These are phyloP conservation scores for Colletotrichum zoysiae DNA, from an alignment of 2,329 filamentous ascomycete species.

Conservation along the genomic window DNA sequence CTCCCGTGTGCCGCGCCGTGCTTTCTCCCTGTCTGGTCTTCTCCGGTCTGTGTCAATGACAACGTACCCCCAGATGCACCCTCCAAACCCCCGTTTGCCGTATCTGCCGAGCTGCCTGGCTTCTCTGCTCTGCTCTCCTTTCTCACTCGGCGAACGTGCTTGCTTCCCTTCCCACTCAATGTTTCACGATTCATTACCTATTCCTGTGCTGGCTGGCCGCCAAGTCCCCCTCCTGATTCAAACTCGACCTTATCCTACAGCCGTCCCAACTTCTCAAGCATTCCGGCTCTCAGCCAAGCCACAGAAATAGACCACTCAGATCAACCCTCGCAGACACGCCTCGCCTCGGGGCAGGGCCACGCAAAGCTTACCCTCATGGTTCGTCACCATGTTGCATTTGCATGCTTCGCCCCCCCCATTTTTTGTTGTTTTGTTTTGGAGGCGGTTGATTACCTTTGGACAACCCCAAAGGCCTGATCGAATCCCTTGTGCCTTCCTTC, in stretches of 20 bases:
- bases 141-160: neutral
- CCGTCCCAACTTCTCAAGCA: conserved; percentile 38
- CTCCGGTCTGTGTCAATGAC: conserved; percentile 18
- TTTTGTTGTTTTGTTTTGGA: too few species aligned
- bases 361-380: conserved; percentile 32
- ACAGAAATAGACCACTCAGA: conserved; percentile 31
- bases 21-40: conserved; percentile 3
- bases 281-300: conserved; percentile 38
- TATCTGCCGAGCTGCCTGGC: neutral
- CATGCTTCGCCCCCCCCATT: neutral
- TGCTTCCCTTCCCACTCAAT: conserved; percentile 14
- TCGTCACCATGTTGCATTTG: neutral
- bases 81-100: neutral
- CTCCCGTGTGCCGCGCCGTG: conserved; percentile 18
- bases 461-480: neutral
- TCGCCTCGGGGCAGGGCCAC: conserved; percentile 3
- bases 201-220: conserved; percentile 28
- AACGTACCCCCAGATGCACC: neutral
- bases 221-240: conserved; percentile 36
- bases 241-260: conserved; percentile 12
- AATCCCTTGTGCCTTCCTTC: neutral
- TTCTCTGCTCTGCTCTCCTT: neutral
- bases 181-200: conserved; percentile 33
- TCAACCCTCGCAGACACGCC: conserved; percentile 34
- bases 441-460: neutral